These are phyloP conservation scores for Pythium dissimile DNA, from an alignment of 352 stramenopile genomes.

Conservation along the genomic window DNA sequence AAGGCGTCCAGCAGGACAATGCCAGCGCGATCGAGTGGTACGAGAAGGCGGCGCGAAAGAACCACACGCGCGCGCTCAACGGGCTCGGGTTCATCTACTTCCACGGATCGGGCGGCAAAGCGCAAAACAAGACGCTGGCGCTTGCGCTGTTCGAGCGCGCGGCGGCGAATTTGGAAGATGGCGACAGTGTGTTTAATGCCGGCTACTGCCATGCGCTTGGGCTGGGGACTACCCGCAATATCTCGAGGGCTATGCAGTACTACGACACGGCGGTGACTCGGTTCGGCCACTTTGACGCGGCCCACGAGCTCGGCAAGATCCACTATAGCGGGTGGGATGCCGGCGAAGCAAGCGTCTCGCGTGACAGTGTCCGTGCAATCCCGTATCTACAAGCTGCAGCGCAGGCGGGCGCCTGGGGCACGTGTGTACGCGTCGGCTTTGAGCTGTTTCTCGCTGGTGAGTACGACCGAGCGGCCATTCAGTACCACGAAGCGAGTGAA, in stretches of 20 bases:
- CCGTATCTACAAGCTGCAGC: conserved; percentile 59
- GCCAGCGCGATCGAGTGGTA: conserved; percentile 74
- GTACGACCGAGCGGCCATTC: conserved; percentile 38
- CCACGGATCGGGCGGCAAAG: conserved; percentile 58
- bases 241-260: conserved; percentile 52
- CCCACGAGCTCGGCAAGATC: conserved; percentile 71
- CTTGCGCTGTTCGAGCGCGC: conserved; percentile 81
- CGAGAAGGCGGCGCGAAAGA: conserved; percentile 54
- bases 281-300: conserved; percentile 86
- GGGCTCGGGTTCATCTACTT: conserved; percentile 90
- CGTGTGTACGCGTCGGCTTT: conserved; percentile 53
- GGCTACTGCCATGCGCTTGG: conserved; percentile 76
- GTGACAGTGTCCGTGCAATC: conserved; percentile 26
- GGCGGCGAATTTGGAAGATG: conserved; percentile 71
- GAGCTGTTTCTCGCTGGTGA: conserved; percentile 47
- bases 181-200: conserved; percentile 90
- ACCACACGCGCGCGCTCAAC: conserved; percentile 83
- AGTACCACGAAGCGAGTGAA: conserved; percentile 63
- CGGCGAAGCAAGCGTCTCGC: background rate
- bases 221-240: conserved; percentile 51
- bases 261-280: conserved; percentile 55
- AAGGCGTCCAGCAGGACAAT: conserved; percentile 74
- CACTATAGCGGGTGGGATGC: conserved; percentile 22
- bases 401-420: conserved; percentile 61
- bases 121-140: conserved; percentile 73